These are phyloP conservation scores for Mycena vitilis DNA, from an alignment of 768 basidiomycete species.

Conservation along the genomic window DNA sequence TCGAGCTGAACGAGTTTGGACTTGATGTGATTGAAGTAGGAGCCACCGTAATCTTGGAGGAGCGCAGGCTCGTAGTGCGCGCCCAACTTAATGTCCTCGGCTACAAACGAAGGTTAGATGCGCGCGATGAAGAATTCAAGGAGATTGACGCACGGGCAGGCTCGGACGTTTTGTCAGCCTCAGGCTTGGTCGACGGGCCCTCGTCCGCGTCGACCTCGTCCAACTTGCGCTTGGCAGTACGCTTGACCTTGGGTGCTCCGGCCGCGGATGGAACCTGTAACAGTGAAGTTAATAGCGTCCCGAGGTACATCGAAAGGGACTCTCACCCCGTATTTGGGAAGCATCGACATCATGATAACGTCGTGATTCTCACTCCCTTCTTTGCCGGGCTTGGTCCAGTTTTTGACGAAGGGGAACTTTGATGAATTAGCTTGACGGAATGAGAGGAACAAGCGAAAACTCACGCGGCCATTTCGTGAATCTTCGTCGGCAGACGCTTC, in stretches of 20 bases:
- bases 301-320: neutral
- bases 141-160: neutral
- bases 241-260: neutral
- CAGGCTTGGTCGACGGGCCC: neutral
- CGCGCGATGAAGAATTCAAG: neutral
- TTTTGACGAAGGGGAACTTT: no score
- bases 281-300: no score
- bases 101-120: neutral
- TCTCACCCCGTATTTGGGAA: constrained; percentile 3
- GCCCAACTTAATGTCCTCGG: neutral
- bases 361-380: no score
- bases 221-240: neutral
- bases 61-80: constrained; percentile 1
- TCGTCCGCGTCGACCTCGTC: neutral
- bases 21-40: neutral
- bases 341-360: neutral
- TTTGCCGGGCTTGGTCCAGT: no score
- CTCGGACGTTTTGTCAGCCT: neutral
- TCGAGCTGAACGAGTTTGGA: neutral
- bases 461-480: no score
- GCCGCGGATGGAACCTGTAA: neutral
- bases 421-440: no score
- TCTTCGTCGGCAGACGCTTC: no score
- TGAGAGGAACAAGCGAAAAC: no score
- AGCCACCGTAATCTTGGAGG: neutral